phyloP scores from a whole-genome alignment of 257 asterid species.

The Solanum arcanum region DNA sequence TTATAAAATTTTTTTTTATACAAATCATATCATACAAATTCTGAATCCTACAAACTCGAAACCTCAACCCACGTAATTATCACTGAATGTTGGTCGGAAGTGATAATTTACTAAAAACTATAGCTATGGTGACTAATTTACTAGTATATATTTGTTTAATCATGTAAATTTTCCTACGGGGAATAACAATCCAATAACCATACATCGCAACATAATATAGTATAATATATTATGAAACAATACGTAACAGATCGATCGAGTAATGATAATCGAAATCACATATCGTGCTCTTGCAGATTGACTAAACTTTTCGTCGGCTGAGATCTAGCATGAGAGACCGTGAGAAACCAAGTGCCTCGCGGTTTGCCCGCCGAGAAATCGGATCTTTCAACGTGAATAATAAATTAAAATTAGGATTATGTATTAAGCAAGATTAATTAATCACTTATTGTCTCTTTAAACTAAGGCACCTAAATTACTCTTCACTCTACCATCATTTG shows the following conservation, averaged over 20 bases:
- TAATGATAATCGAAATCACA: not conserved
- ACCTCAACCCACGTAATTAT: not conserved
- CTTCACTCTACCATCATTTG: not conserved
- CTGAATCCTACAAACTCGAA: no score
- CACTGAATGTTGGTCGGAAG: no score
- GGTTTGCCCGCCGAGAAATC: constrained; percentile 3
- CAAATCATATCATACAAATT: no score
- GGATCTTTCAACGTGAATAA: not conserved
- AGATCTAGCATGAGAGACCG: constrained; percentile 9
- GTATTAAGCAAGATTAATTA: not conserved
- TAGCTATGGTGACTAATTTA: not conserved
- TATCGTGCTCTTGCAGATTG: not conserved
- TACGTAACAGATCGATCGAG: not conserved
- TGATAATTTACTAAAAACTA: no score
- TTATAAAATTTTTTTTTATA: no score
- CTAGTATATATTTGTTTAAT: not conserved
- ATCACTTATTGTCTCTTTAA: not conserved
- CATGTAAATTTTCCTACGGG: no score
- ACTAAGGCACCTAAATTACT: not conserved
- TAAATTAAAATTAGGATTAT: not conserved
- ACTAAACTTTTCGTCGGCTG: not conserved
- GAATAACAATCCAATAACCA: no score
- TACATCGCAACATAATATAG: not conserved
- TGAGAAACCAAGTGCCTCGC: not conserved
- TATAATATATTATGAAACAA: no score